These are phyloP conservation scores for Rhodofomes roseus DNA, from an alignment of 1,284 basidiomycete genomes.

Conservation along the genomic window DNA sequence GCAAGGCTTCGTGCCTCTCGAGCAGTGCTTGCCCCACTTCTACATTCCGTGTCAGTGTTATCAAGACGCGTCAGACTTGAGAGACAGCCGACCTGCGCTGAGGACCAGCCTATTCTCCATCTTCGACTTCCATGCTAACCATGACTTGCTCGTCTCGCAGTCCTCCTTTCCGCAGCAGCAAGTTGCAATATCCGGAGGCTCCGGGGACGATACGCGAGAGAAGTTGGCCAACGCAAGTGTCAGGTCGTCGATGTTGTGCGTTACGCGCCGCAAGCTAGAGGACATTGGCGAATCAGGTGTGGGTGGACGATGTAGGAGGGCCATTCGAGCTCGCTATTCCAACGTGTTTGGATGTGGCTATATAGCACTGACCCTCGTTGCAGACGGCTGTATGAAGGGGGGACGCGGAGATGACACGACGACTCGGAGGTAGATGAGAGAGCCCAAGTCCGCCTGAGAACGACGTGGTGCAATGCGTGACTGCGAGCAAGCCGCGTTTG, in stretches of 20 bases:
- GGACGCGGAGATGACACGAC: neutral
- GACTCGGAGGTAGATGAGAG: neutral
- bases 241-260: constrained; percentile 72
- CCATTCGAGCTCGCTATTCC: constrained; percentile 11
- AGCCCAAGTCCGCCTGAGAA: neutral
- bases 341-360: neutral
- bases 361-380: neutral
- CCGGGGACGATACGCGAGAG: constrained; percentile 66
- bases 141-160: constrained; percentile 61
- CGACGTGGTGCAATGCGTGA: neutral
- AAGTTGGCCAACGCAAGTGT: constrained; percentile 67
- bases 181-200: constrained; percentile 42
- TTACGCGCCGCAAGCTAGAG: constrained; percentile 56
- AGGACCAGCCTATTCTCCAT: constrained; percentile 75
- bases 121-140: constrained; percentile 62
- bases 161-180: constrained; percentile 70
- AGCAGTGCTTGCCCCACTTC: constrained; percentile 92
- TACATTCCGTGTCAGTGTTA: constrained; percentile 25
- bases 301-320: constrained; percentile 24
- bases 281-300: constrained; percentile 57
- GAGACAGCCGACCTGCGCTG: constrained; percentile 67
- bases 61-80: neutral
- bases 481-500: neutral
- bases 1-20: constrained; percentile 82
- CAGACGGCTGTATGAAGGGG: neutral